Percentiles rank a stretch among this genome's conserved stretches.
Conservation (phyloP, 2,329 filamentous ascomycete genomes). For the Cordyceps fumosorosea region DNA sequence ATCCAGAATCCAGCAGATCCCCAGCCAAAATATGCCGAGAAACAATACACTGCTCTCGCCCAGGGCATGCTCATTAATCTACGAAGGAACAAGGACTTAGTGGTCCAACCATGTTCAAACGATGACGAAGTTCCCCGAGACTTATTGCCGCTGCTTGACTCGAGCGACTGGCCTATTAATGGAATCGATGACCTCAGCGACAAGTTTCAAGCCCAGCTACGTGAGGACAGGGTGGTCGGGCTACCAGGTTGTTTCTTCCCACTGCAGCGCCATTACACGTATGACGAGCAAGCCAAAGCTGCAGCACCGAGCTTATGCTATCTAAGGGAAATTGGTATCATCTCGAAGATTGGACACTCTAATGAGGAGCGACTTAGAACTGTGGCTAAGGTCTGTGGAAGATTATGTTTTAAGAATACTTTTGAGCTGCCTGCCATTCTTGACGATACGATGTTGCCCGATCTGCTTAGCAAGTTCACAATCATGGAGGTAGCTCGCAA, state of each 20-base stretch:
- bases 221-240: not conserved
- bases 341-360: not conserved
- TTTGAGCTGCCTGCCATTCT: not conserved
- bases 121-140: not conserved
- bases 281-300: not conserved
- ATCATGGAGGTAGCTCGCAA: not conserved
- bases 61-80: not conserved
- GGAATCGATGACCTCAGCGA: not conserved
- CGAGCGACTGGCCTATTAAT: not conserved
- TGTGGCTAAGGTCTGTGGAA: not conserved
- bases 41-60: not conserved
- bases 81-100: not conserved
- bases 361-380: not conserved
- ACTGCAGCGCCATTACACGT: not conserved
- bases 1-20: not conserved
- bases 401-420: not conserved
- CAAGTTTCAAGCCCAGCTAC: not conserved
- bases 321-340: not conserved
- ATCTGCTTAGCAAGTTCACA: not conserved
- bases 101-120: not conserved
- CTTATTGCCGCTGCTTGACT: not conserved
- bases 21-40: not conserved
- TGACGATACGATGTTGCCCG: not conserved
- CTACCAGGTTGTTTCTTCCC: not conserved
- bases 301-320: not conserved